Percentiles rank a stretch among this genome's conserved stretches.
phyloP scores from a whole-genome alignment of 192 early-diverging fungal species.

The Dissophora globulifera region DNA sequence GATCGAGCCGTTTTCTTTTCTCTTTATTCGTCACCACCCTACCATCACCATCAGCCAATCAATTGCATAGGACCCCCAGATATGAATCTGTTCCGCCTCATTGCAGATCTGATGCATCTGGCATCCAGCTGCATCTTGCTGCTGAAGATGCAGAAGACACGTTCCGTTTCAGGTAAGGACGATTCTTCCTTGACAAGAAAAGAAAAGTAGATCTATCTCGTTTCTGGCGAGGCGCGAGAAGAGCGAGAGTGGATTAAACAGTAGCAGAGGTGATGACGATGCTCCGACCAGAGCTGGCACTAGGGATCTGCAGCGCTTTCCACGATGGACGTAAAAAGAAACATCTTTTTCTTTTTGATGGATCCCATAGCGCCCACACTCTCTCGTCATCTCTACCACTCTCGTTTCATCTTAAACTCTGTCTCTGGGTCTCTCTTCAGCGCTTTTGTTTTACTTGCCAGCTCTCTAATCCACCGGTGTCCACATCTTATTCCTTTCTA shows the following conservation, averaged over 20 bases:
- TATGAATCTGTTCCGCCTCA: conserved; percentile 95
- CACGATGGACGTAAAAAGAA: too few species aligned
- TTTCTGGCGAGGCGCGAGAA: conserved; percentile 70
- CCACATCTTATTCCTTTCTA: too few species aligned
- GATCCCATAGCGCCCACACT: background rate
- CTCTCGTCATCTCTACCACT: background rate
- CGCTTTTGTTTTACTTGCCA: too few species aligned
- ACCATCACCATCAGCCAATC: background rate
- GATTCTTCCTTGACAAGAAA: too few species aligned
- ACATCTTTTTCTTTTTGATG: too few species aligned
- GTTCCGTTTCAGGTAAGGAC: conserved; percentile 85
- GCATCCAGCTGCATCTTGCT: conserved; percentile 94
- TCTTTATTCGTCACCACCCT: background rate
- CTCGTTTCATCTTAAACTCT: background rate
- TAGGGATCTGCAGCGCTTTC: too few species aligned
- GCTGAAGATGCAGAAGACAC: conserved; percentile 89
- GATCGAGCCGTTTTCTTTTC: background rate
- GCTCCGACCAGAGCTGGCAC: too few species aligned
- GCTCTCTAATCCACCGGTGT: too few species aligned
- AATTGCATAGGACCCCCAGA: background rate
- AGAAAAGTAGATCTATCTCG: conserved; percentile 87
- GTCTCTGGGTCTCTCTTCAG: too few species aligned
- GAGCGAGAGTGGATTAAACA: background rate
- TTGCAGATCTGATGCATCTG: conserved; percentile 94
- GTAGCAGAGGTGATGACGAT: too few species aligned